Evolutionary conservation across 257 asterid genomes (phyloP), one percentile per base, ranked within the genome.

Genomic region (Penstemon newberryi): DNA sequence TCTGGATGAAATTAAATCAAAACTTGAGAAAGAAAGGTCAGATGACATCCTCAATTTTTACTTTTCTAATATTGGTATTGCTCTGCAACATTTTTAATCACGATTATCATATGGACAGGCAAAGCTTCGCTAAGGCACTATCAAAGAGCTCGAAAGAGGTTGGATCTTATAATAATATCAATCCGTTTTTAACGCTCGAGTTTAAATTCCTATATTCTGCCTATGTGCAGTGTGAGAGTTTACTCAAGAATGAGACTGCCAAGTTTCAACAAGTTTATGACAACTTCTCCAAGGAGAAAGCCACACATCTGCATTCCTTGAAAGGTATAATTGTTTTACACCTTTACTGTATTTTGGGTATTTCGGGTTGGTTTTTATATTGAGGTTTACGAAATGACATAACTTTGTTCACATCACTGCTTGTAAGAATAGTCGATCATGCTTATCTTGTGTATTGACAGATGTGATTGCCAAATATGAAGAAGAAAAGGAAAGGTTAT

Each of bases 141-240:
- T 80, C 80, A 63, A 90, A 93, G 94, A 88, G 91, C 91, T 85
- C 97, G 69, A 88, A 87, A 82, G 99, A 90, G 96, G 99, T 58
- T 56, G 75, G 69, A 47, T 69, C n/a, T 15, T 61, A 47, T 41
- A 57, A 59, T 70, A 68, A 59, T 68, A 68, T 18, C 55, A 10
- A 47, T 19, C 37, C 13, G 25, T 66, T 77, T 60, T 65, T 50
- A 52, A n/a, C 72, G 61, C 65, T 70, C 77, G 72, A 63, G 42
- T 51, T 74, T 79, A 70, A 75, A 62, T 56, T n/a, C 61, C 33
- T 46, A 47, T 63, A 38, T 11, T 65, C 60, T 79, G 75, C 61
- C 56, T 76, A 56, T 70, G 38, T 84, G 84, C 83, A 91, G 99
- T 89, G 96, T 82, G 97, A 91, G 77, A 90, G 72, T 70, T 43